Base-by-base conservation (phyloP, 805 yeast species). In the Geotrichum ghanense region DNA sequence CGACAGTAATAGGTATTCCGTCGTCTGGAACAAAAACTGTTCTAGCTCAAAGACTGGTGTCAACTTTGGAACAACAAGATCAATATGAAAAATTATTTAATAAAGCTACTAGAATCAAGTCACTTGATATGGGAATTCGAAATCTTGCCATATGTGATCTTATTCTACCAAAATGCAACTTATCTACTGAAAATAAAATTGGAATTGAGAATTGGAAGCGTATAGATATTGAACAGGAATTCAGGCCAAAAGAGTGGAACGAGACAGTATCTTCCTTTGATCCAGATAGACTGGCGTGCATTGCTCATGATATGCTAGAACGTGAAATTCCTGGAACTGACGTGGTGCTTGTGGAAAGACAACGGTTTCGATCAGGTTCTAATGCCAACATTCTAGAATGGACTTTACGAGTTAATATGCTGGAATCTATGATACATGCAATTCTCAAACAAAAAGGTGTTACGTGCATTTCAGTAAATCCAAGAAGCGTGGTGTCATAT, bases 271-370 rank as follows among this genome's bases (percentile, higher is more conserved):
- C 46, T 9, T 40, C 55, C n/a, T 56, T 53, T 39, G 51, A 50
- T 5, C 59, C 56, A 45, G 64, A 65, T 1, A 46, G 50, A 14
- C 56, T 60, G 41, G 56, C 66, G 2, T n/a, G 41, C 12, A 40
- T 45, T 10, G 63, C 61, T 2, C 21, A 53, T 3, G 42, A 47
- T 2, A 46, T 62, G 26, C 47, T 31, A n/a, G 12, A 23, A 3
- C 23, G 19, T 2, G 9, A 42, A 6, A 24, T n/a, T 25, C 22
- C 22, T 1, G 24, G 50, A 0, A 73, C 77, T 0, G 71, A 71
- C 48, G 56, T 69, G 2, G 66, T 75, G 2, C 54, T 78, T 9
- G 61, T 79, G 2, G 86, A 80, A 53, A 56, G 77, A 48, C 86
- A 80, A 56, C 55, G 85, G 35, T 65, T 72, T 37, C 65, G 84